Percentiles rank a stretch among this genome's conserved stretches.
Evolutionary conservation across 192 early-diverging fungal species (phyloP).

Genomic region (Linnemannia elongata): DNA sequence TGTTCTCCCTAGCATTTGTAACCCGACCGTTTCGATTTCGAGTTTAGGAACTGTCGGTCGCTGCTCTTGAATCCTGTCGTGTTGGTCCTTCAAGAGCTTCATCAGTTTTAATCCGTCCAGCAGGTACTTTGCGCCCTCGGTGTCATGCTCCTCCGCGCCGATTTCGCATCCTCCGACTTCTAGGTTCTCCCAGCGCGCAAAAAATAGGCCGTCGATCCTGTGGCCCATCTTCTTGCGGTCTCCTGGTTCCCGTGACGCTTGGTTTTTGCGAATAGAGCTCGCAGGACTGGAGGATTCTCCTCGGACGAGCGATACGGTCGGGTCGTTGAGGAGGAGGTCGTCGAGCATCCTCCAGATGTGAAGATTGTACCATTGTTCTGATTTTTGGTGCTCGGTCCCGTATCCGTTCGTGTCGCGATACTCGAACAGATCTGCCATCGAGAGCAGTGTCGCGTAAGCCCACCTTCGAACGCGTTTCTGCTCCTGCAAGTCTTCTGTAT

Average conservation of each 20-base stretch:
- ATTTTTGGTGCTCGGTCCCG: background rate
- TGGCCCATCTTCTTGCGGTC: background rate
- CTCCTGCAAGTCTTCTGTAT: background rate
- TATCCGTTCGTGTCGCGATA: background rate
- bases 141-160: background rate
- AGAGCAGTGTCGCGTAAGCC: background rate
- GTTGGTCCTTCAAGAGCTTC: background rate
- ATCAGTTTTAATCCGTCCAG: background rate
- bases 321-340: background rate
- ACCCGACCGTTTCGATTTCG: background rate
- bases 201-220: background rate
- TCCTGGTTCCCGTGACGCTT: background rate
- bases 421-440: background rate
- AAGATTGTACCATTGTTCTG: background rate
- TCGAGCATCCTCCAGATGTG: background rate
- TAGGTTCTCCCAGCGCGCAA: background rate
- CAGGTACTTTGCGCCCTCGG: background rate
- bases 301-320: background rate
- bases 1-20: background rate
- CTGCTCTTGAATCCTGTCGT: background rate
- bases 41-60: background rate
- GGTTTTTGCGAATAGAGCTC: background rate
- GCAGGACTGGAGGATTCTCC: background rate
- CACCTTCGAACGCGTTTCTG: background rate
- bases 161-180: background rate